A percentile compares a stretch with the other conserved stretches of the same genome.
Evolutionary conservation across 2,329 filamentous ascomycete genomes (phyloP).

Genomic region (Sclerotinia spermophila): DNA sequence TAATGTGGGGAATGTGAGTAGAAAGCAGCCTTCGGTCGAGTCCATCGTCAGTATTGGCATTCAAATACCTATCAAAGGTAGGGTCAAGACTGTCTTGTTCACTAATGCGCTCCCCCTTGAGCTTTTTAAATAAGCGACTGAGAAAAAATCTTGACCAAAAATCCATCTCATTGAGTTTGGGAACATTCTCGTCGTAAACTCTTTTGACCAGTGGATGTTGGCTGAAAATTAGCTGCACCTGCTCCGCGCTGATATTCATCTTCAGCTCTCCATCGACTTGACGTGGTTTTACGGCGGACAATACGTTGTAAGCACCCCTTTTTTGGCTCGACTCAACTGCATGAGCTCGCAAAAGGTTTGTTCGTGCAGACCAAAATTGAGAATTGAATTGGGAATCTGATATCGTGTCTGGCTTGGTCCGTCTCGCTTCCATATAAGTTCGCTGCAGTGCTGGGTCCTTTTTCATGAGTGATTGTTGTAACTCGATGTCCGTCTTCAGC

Average conservation of each 20-base stretch:
- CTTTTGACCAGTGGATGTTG: constrained; percentile 89
- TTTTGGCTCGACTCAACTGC: constrained; percentile 85
- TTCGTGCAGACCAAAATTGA: constrained; percentile 91
- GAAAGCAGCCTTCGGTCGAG: constrained; percentile 54
- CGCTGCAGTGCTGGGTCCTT: constrained; percentile 71
- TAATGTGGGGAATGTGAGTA: constrained; percentile 76
- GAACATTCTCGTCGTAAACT: constrained; percentile 91
- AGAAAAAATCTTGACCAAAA: constrained; percentile 97
- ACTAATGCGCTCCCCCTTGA: constrained; percentile 82
- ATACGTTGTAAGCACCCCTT: constrained; percentile 87
- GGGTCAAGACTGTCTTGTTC: constrained; percentile 74
- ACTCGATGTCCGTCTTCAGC: constrained; percentile 71
- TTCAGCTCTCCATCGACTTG: constrained; percentile 71
- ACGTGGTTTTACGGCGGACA: constrained; percentile 82
- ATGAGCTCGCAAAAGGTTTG: constrained; percentile 81
- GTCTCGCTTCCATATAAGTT: constrained; percentile 81
- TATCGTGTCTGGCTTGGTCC: constrained; percentile 80
- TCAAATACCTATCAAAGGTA: constrained; percentile 82
- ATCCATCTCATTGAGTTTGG: constrained; percentile 69
- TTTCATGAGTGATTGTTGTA: constrained; percentile 86
- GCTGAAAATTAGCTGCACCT: constrained; percentile 87
- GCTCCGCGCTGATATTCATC: constrained; percentile 83
- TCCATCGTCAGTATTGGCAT: constrained; percentile 59
- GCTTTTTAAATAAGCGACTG: constrained; percentile 82
- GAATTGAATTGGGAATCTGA: constrained; percentile 76